A percentile compares a stretch with the other conserved stretches of the same genome.
Evolutionary conservation across 306 rosid species (phyloP).

Genomic region (Prunus mongolica): DNA sequence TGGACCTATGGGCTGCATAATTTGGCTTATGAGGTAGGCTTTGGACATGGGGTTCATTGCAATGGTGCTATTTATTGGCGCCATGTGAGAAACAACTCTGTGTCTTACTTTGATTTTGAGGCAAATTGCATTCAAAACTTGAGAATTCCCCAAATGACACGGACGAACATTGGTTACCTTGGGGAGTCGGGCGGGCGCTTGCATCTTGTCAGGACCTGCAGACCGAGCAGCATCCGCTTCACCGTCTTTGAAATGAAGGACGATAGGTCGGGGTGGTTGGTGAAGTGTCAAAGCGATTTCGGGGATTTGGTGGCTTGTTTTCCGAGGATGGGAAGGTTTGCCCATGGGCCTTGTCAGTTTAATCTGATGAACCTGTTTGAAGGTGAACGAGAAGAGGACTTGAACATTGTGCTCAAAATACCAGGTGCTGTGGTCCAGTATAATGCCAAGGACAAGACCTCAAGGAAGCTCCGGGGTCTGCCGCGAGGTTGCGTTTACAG

Average conservation of each 20-base stretch:
- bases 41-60: conserved; percentile 22
- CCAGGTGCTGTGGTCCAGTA: conserved; percentile 18
- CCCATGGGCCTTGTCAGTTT: background rate
- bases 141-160: background rate
- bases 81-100: background rate
- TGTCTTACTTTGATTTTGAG: conserved; percentile 4
- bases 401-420: conserved; percentile 14
- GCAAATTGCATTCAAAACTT: conserved; percentile 3
- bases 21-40: conserved; percentile 3
- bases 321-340: background rate
- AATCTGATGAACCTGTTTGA: background rate
- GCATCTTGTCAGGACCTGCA: background rate
- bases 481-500: background rate
- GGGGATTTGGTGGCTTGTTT: background rate
- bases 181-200: background rate
- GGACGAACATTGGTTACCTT: background rate
- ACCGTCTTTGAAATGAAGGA: conserved; percentile 9
- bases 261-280: background rate
- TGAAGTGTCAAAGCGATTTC: conserved; percentile 7
- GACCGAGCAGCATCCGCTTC: background rate
- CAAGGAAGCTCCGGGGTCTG: background rate
- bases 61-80: conserved; percentile 29
- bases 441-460: conserved; percentile 6
- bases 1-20: conserved; percentile 19
- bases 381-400: conserved; percentile 13